Conservation (phyloP, 257 asterid genomes). For the Solanum arcanum region DNA sequence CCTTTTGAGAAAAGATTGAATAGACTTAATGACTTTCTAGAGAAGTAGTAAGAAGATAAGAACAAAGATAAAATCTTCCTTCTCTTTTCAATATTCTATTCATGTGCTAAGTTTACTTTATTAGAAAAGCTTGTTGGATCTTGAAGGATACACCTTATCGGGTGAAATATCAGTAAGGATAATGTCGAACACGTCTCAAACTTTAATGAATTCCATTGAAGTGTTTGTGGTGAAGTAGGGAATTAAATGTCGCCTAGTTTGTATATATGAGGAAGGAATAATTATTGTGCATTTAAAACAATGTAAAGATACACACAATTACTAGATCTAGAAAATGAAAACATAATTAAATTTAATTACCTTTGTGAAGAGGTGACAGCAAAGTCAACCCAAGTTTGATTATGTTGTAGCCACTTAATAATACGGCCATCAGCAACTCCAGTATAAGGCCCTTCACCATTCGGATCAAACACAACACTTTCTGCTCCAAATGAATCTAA, state of each 20-base stretch:
- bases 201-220: too few species aligned
- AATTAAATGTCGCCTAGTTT: background rate
- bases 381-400: conserved; percentile 44
- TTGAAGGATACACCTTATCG: background rate
- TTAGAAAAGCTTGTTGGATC: background rate
- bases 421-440: conserved; percentile 75
- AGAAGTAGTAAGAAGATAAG: too few species aligned
- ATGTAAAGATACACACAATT: background rate
- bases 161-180: background rate
- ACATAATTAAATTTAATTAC: conserved; percentile 1
- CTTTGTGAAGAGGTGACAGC: conserved; percentile 58
- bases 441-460: conserved; percentile 63
- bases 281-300: background rate
- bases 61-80: background rate
- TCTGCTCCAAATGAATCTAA: conserved; percentile 56
- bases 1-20: background rate
- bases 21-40: background rate
- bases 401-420: conserved; percentile 31
- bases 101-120: background rate
- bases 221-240: too few species aligned
- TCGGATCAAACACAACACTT: conserved; percentile 49
- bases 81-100: background rate
- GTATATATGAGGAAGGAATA: background rate
- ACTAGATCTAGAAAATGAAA: background rate
- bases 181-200: too few species aligned